Evolutionary conservation across 228 moss, liverwort and hornwort genomes (phyloP), one percentile per base, ranked within the genome.

Genomic region (Sphagnum magellanicum): DNA sequence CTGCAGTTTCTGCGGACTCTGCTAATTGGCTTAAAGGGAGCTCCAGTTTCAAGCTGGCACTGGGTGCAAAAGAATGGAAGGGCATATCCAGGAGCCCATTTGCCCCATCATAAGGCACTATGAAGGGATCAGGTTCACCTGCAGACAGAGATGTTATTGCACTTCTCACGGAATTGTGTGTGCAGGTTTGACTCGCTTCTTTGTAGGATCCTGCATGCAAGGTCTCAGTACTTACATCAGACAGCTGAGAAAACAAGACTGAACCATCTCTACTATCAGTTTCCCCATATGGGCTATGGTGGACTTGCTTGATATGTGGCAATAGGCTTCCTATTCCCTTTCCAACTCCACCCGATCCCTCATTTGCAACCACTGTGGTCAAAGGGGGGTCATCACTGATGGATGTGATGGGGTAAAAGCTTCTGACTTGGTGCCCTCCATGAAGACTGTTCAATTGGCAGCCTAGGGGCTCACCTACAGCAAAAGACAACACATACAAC

Each of bases 1-100:
- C 97, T 70, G 89, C 97, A 73, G 90, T 90, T 53, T 97, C 93
- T 66, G 90, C 97, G 84, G 97, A 97, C 83, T 97, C 97, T 73
- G 90, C 88, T 75, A 93, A 93, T 97, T 97, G 97, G 97, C 91
- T 87, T 91, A 91, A 97, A 93, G 93, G 97, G 97, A 93, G 97
- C 91, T 97, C 97, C 85, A 93, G 78, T 87, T 90, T 93, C 85
- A 97, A 91, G 78, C 90, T 83, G 66, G 89, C 76, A 84, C 81
- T 83, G 64, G 90, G 79, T 75, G 88, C 85, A 81, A 84, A 83
- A 81, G 89, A 81, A 76, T 83, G 85, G 79, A 81, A 91, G 49
- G 91, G 85, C 52, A 88, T 82, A 67, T 80, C 82, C 59, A 87
- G 87, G 69, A 79, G 81, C 75, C 91, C 91, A 66, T 79, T 84